phyloP scores from a whole-genome alignment of 768 basidiomycete species.

The Tremella mesenterica region DNA sequence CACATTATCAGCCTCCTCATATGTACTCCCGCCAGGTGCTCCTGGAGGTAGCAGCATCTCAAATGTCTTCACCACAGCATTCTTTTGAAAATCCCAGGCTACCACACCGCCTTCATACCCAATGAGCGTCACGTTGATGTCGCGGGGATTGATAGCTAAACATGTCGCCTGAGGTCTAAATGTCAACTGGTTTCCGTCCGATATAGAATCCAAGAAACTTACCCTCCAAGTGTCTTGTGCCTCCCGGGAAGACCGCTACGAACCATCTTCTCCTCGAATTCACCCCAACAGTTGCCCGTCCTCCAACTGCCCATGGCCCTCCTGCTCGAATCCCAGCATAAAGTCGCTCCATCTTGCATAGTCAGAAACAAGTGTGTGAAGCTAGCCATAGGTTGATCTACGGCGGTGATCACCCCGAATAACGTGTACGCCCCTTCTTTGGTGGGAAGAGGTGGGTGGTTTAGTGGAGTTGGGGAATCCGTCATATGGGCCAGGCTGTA shows the following conservation, averaged over 20 bases:
- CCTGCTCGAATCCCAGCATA: conserved; percentile 68
- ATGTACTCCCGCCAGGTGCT: conserved; percentile 64
- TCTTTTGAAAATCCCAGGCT: conserved; percentile 45
- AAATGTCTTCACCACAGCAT: conserved; percentile 51
- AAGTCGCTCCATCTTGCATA: conserved; percentile 55
- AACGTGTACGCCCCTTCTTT: conserved; percentile 28
- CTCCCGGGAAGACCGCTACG: conserved; percentile 44
- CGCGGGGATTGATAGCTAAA: conserved; percentile 59
- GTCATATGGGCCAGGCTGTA: conserved; percentile 24
- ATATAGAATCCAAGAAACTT: conserved; percentile 8
- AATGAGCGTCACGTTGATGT: conserved; percentile 63
- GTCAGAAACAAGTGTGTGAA: conserved; percentile 50
- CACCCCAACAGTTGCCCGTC: conserved; percentile 67
- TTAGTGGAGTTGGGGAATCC: conserved; percentile 26
- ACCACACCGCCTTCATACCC: conserved; percentile 56
- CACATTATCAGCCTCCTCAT: conserved; percentile 50
- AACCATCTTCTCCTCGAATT: conserved; percentile 57
- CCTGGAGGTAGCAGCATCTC: conserved; percentile 68
- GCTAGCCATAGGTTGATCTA: conserved; percentile 35
- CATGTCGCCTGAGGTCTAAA: conserved; percentile 55
- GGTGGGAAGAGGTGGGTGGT: conserved; percentile 29
- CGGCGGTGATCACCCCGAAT: conserved; percentile 30
- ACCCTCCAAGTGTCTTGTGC: conserved; percentile 34
- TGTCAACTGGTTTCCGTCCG: background rate
- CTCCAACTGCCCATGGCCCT: conserved; percentile 58